Base-by-base conservation (phyloP, 805 yeast genomes). In the Candida nitratophila region DNA sequence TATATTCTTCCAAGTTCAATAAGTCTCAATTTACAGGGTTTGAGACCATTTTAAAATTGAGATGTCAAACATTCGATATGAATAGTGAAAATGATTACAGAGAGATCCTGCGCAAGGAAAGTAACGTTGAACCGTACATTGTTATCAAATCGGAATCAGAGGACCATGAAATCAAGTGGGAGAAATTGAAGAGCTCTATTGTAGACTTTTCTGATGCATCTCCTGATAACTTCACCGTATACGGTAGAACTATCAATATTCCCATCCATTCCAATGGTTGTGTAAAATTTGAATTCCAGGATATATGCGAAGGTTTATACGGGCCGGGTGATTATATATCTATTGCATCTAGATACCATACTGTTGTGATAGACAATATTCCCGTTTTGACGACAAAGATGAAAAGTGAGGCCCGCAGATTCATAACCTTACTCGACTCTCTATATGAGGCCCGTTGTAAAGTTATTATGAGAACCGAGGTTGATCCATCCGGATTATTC, bases 381-480 rank as follows among this genome's bases (percentile, higher is more conserved):
- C 90, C 90, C 0, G 65, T 75, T 5, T 59, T 83, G 61, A 73
- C 77, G 1, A 56, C 75, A 3, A 70, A 62, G 39, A 72, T 70
- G 77, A 80, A 79, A 50, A 80, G 80, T 51, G 86, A 82, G 52
- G 89, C 89, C 2, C 64, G 86, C 42, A 60, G 84, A 44, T 76
- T 83, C 53, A 83, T 83, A 42, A 79, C 84, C 0, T 59, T 83
- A 17, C 55, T 83, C 24, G 89, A 83, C 59, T 86, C 88, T 0
- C 60, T 82, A 12, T 83, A 83, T 56, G 89, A 83, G 54, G 72
- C 82, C 16, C 72, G 74, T 51, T 81, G 87, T 54, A 76, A 77
- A 51, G 63, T 83, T n/a, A 69, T 69, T 22, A 54, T 83, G 48
- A 61, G 80, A 44, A 59, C 74, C 29, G 81, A 72, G 39, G 76